A percentile compares a stretch with the other conserved stretches of the same genome.
Conservation (phyloP, 1,284 basidiomycete species). For the Tranzscheliella williamsii region DNA sequence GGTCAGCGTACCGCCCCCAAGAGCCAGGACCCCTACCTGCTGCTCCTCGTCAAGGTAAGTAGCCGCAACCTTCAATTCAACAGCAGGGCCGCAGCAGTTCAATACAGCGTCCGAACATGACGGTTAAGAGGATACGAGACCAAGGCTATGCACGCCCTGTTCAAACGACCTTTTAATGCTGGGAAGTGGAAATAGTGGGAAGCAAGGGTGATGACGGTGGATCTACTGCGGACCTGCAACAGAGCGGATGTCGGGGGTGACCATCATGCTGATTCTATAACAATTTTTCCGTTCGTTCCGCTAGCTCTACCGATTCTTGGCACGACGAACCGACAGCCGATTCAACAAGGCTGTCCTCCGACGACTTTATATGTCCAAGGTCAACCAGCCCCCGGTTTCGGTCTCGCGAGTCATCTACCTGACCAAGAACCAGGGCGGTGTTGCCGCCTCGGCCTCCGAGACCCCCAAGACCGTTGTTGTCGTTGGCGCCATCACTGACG, state of each 20-base stretch:
- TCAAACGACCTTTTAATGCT: no score
- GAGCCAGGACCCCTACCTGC: slow-evolving; percentile 98
- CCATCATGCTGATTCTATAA: no score
- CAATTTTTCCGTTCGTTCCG: no score
- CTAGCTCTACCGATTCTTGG: slow-evolving; percentile 99
- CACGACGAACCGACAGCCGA: slow-evolving; percentile 88
- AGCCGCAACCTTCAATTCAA: no score
- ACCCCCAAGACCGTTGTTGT: slow-evolving; percentile 78
- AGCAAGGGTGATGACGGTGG: no score
- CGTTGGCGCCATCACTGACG: slow-evolving; percentile 93
- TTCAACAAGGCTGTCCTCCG: slow-evolving; percentile 99
- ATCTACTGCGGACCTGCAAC: no score
- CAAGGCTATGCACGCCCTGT: no score
- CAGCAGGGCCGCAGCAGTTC: no score
- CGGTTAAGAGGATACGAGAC: no score
- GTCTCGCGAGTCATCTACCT: slow-evolving; percentile 60
- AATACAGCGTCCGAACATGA: no score
- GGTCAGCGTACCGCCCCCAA: slow-evolving; percentile 90
- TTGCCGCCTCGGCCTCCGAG: slow-evolving; percentile 57
- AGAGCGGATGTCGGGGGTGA: no score
- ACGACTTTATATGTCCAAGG: slow-evolving; percentile 94
- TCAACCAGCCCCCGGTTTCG: slow-evolving; percentile 95
- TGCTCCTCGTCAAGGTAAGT: slow-evolving; percentile 93
- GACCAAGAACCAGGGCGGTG: slow-evolving; percentile 57
- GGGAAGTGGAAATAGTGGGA: no score